These are phyloP conservation scores for Glaciozyma antarctica DNA, from an alignment of 768 basidiomycete genomes.

Conservation along the genomic window DNA sequence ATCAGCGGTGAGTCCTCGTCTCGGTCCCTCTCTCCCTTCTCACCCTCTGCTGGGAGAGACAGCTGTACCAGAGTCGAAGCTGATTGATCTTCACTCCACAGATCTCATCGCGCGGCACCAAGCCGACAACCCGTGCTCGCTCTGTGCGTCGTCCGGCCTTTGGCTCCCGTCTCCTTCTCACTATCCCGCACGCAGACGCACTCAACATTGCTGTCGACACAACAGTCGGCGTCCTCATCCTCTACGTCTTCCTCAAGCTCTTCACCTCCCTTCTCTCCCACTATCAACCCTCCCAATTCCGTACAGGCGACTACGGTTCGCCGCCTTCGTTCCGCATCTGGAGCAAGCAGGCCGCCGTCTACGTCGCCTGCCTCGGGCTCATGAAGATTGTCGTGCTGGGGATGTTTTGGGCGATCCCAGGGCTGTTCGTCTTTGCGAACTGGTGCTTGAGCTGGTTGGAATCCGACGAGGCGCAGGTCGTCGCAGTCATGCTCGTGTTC, in stretches of 20 bases:
- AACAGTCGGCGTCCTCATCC: slow-evolving; percentile 73
- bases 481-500: slow-evolving; percentile 72
- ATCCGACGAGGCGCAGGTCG: slow-evolving; percentile 48
- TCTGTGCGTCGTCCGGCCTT: slow-evolving; percentile 40
- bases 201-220: slow-evolving; percentile 87
- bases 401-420: slow-evolving; percentile 61
- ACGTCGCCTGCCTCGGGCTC: slow-evolving; percentile 63
- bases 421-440: slow-evolving; percentile 64
- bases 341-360: slow-evolving; percentile 61
- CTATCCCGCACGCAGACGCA: slow-evolving; percentile 52
- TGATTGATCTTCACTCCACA: slow-evolving; percentile 49
- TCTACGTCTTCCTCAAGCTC: slow-evolving; percentile 45
- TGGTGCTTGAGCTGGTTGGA: slow-evolving; percentile 77
- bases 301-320: slow-evolving; percentile 77
- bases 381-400: slow-evolving; percentile 89
- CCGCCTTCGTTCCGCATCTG: slow-evolving; percentile 68
- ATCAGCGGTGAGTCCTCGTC: slow-evolving; percentile 4
- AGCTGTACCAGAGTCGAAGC: background rate
- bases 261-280: slow-evolving; percentile 60
- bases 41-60: too few relatives aligned
- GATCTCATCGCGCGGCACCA: slow-evolving; percentile 60
- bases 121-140: slow-evolving; percentile 66
- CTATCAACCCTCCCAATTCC: slow-evolving; percentile 61
- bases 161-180: background rate
- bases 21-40: background rate